These are phyloP conservation scores for Haplosporangium sp. DNA, from an alignment of 371 early-diverging fungal species.

Conservation along the genomic window DNA sequence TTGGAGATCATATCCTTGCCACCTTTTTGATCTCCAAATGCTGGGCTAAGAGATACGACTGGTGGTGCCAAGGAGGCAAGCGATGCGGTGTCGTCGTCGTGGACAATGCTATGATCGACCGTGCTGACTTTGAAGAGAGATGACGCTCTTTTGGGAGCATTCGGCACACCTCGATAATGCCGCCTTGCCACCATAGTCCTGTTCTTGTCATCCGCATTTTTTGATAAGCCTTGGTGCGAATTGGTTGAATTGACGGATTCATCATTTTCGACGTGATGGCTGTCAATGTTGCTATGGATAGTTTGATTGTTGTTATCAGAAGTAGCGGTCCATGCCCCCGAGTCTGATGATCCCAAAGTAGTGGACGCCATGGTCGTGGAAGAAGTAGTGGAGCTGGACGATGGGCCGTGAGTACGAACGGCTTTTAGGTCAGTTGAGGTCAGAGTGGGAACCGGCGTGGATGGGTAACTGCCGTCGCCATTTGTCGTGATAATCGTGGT, in stretches of 20 bases:
- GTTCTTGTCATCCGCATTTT: conserved; percentile 18
- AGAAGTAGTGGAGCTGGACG: conserved; percentile 1
- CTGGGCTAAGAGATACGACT: conserved; percentile 52
- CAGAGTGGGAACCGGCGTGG: neutral
- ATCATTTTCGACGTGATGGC: neutral
- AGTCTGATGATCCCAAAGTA: conserved; percentile 9
- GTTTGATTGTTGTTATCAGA: conserved; percentile 2
- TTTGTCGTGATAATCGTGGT: neutral
- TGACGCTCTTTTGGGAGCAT: conserved; percentile 38
- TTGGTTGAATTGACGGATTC: neutral
- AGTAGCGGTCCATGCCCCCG: conserved; percentile 23
- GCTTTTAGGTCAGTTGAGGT: neutral
- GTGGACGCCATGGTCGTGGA: conserved; percentile 5
- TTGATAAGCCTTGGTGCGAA: conserved; percentile 1
- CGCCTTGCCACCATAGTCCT: conserved; percentile 11
- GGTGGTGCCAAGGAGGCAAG: conserved; percentile 51
- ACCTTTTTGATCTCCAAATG: conserved; percentile 41
- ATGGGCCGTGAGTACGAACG: neutral
- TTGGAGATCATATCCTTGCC: conserved; percentile 4
- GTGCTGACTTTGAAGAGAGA: conserved; percentile 54
- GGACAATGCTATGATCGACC: conserved; percentile 48
- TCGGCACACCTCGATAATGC: conserved; percentile 1
- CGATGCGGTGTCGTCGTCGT: conserved; percentile 42
- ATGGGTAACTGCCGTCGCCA: neutral
- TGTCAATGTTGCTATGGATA: conserved; percentile 2